phyloP scores from a whole-genome alignment of 495 filamentous ascomycete species.

The Tuber microsphaerosporum region DNA sequence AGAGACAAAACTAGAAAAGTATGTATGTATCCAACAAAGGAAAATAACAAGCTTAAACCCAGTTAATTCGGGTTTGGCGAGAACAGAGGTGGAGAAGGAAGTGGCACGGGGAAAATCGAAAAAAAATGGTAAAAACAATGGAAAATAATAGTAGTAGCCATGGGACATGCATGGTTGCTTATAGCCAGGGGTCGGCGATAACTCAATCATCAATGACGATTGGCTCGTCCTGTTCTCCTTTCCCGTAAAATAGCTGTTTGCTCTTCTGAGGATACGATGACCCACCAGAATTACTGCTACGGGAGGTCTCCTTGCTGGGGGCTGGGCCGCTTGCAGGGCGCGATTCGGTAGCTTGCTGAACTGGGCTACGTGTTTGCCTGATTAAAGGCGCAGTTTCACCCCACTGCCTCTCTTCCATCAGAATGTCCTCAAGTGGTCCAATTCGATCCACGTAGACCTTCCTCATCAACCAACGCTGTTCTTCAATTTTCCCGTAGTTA shows the following conservation, averaged over 20 bases:
- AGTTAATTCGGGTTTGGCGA: not conserved
- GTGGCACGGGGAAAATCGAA: not conserved
- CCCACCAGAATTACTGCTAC: not conserved
- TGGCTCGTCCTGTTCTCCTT: not conserved
- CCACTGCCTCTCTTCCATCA: conserved; percentile 1
- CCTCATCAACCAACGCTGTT: conserved; percentile 54
- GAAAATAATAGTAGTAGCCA: not conserved
- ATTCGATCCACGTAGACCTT: conserved; percentile 48
- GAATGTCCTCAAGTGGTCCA: conserved; percentile 25
- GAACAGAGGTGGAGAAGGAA: not conserved
- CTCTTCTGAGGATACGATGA: not conserved
- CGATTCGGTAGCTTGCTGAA: not conserved
- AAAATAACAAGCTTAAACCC: conserved; percentile 6
- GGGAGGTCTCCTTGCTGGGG: not conserved
- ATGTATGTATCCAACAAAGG: conserved; percentile 7
- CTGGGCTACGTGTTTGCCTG: not conserved
- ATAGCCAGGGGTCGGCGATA: too few species aligned
- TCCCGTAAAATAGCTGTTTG: not conserved
- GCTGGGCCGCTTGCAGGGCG: not conserved
- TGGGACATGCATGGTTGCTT: not conserved
- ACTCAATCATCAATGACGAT: not conserved
- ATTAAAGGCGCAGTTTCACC: not conserved
- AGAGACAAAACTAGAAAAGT: not conserved
- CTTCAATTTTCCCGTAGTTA: conserved; percentile 61
- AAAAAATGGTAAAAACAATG: not conserved